Percentiles rank a stretch among this genome's conserved stretches.
phyloP scores from a whole-genome alignment of 2,329 filamentous ascomycete genomes.

The Fusarium annulatum region DNA sequence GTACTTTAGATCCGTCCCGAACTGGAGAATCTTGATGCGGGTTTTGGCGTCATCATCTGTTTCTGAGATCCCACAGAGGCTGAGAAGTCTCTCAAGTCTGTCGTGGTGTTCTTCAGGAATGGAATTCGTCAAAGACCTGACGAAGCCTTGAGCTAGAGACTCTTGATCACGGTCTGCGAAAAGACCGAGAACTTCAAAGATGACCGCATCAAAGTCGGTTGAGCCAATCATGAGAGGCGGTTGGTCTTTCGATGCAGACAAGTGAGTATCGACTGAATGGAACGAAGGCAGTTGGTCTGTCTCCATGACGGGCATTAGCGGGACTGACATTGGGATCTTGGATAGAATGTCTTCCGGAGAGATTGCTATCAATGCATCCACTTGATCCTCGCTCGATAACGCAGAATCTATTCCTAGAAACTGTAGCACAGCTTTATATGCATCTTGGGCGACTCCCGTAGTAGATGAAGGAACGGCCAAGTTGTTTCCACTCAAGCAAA shows the following conservation, averaged over 20 bases:
- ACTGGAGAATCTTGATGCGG: not conserved
- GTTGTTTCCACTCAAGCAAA: conserved; percentile 2
- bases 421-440: not conserved
- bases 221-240: not conserved
- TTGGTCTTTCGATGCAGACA: rapidly evolving
- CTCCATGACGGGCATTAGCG: not conserved
- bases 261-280: not conserved
- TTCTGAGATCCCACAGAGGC: not conserved
- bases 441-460: not conserved
- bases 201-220: not conserved
- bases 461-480: not conserved
- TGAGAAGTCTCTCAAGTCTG: not conserved
- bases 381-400: not conserved
- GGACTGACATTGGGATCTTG: not conserved
- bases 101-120: not conserved
- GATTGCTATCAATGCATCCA: not conserved
- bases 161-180: not conserved
- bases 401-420: not conserved
- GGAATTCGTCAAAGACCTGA: rapidly evolving
- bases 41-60: rapidly evolving
- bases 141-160: not conserved
- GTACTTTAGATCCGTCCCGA: not conserved
- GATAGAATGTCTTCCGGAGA: not conserved
- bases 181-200: not conserved
- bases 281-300: not conserved